phyloP scores from a whole-genome alignment of 148 eudicot species.

The Rhododendron simsii region DNA sequence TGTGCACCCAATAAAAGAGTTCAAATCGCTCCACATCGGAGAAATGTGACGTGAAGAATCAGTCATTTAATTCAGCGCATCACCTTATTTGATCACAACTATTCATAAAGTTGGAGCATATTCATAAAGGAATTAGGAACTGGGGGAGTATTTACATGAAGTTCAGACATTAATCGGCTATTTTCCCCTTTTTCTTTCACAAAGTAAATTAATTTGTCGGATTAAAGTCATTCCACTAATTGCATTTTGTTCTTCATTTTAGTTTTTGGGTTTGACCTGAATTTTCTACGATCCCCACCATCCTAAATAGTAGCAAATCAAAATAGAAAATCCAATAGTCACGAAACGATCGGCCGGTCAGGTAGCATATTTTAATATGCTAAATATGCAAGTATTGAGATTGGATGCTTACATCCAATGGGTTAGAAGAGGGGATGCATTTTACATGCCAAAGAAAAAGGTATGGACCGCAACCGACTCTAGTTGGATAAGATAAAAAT shows the following conservation, averaged over 20 bases:
- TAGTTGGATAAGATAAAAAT: not conserved
- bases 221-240: not conserved
- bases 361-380: not conserved
- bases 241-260: not conserved
- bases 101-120: not conserved
- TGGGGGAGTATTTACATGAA: not conserved
- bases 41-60: not conserved
- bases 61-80: not conserved
- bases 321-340: not conserved
- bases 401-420: not conserved
- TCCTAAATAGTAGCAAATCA: not conserved
- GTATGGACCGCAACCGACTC: not conserved
- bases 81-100: not conserved
- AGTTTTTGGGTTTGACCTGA: not conserved
- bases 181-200: not conserved
- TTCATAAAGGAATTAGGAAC: not conserved
- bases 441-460: not conserved
- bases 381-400: not conserved
- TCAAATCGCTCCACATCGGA: not conserved
- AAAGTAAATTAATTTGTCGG: not conserved
- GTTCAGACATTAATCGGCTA: not conserved
- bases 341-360: not conserved
- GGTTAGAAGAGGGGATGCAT: not conserved
- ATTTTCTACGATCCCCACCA: not conserved
- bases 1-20: not conserved